Evolutionary conservation across 1,284 basidiomycete species (phyloP).

Genomic region (Ustilago hordei): DNA sequence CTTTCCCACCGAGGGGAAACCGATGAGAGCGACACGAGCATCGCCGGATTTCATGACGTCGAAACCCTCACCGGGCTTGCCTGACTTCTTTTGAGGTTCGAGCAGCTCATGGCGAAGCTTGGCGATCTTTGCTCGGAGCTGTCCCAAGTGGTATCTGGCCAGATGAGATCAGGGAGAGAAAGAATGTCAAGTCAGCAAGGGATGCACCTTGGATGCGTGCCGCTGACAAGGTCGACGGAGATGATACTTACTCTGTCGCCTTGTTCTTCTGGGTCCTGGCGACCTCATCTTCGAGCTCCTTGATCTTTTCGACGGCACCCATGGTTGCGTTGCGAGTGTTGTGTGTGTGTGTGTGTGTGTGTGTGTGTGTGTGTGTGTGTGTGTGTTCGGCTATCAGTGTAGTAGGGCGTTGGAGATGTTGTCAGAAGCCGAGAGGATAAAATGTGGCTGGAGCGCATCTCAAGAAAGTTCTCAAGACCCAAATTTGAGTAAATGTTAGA

Average conservation of each 20-base stretch:
- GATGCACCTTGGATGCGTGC: neutral
- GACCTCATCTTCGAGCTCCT: constrained; percentile 98
- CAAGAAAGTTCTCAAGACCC: constrained; percentile 1
- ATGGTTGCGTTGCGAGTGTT: constrained; percentile 33
- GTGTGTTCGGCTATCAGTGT: neutral
- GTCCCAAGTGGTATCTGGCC: constrained; percentile 61
- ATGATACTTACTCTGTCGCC: constrained; percentile 60
- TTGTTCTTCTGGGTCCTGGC: constrained; percentile 74
- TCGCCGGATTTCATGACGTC: constrained; percentile 67
- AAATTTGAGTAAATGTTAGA: neutral
- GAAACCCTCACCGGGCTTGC: constrained; percentile 64
- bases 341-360: neutral
- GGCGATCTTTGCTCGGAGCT: constrained; percentile 65
- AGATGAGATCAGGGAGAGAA: neutral
- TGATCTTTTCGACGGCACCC: constrained; percentile 75
- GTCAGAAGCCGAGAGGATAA: neutral
- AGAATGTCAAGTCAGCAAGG: neutral
- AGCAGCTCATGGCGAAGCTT: constrained; percentile 66
- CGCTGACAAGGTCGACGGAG: neutral
- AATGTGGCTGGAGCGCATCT: constrained; percentile 6
- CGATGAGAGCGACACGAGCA: constrained; percentile 84
- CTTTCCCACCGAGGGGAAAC: constrained; percentile 81
- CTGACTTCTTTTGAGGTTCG: constrained; percentile 61
- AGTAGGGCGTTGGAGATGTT: neutral
- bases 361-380: neutral